Conservation (phyloP, 2,329 filamentous ascomycete genomes). For the Xylaria polymorpha region DNA sequence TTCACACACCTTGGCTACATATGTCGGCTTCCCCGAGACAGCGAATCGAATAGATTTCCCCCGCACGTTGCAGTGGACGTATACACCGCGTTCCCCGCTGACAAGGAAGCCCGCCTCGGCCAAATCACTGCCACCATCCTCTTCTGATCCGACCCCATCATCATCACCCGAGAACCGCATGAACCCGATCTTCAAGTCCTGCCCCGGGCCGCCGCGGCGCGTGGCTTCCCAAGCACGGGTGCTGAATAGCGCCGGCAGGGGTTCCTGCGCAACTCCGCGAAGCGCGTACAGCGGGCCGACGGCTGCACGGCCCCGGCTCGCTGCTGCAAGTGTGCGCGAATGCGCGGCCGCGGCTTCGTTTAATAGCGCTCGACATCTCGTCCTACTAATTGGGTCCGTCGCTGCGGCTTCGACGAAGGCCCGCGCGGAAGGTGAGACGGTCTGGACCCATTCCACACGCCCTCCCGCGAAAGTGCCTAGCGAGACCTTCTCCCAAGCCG, state of each 20-base stretch:
- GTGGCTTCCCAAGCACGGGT: constrained; percentile 35
- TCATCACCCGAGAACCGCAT: constrained; percentile 16
- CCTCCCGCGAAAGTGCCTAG: constrained; percentile 28
- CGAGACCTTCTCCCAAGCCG: constrained; percentile 35
- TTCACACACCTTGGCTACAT: constrained; percentile 4
- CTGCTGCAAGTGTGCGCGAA: no score
- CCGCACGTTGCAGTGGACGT: constrained; percentile 37
- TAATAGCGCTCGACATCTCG: no score
- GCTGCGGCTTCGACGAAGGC: constrained; percentile 33
- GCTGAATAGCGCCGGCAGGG: constrained; percentile 18
- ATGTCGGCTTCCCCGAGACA: constrained; percentile 13
- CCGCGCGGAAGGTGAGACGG: constrained; percentile 26
- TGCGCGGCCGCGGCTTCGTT: no score
- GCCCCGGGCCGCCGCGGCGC: constrained; percentile 31
- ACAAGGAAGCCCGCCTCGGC: constrained; percentile 35
- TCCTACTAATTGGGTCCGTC: no score
- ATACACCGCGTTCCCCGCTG: constrained; percentile 31
- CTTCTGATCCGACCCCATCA: no score
- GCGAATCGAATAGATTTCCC: constrained; percentile 6
- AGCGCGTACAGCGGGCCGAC: no score
- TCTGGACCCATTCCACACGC: constrained; percentile 39
- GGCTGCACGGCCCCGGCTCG: no score
- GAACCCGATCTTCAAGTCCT: constrained; percentile 40
- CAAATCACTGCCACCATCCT: no score
- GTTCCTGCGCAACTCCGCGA: no score